These are phyloP conservation scores for Hypoxylon crocopeplum DNA, from an alignment of 495 filamentous ascomycete genomes.

Conservation along the genomic window DNA sequence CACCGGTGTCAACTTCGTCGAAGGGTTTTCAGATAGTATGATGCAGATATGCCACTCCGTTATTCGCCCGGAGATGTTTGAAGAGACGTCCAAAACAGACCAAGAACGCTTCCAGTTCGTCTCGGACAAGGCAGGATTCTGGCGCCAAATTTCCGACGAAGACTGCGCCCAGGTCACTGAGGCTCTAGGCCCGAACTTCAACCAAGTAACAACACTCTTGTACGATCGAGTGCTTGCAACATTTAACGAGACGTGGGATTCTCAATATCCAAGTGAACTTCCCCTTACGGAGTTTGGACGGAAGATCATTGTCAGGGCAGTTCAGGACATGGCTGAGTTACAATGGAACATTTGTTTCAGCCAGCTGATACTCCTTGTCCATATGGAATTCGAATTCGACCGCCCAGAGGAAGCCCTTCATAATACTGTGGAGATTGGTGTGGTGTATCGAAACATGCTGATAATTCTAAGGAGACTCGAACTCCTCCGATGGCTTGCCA, in stretches of 20 bases:
- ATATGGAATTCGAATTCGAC: conserved; percentile 80
- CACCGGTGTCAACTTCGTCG: conserved; percentile 66
- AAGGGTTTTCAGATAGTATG: conserved; percentile 67
- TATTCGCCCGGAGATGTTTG: conserved; percentile 72
- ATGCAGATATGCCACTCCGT: conserved; percentile 64
- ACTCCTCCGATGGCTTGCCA: conserved; percentile 81
- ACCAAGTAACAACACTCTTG: conserved; percentile 60
- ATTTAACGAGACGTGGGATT: conserved; percentile 41
- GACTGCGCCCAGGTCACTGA: conserved; percentile 62
- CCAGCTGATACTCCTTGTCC: conserved; percentile 80
- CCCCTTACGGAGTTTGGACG: conserved; percentile 74
- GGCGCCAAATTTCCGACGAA: conserved; percentile 75
- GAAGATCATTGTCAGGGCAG: conserved; percentile 72
- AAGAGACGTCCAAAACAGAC: conserved; percentile 68
- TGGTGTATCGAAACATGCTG: conserved; percentile 71
- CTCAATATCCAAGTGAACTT: conserved; percentile 45
- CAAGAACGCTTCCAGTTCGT: conserved; percentile 73
- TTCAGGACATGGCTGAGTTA: conserved; percentile 76
- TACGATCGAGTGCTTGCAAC: conserved; percentile 53
- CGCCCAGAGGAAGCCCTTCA: conserved; percentile 67
- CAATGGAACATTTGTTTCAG: conserved; percentile 75
- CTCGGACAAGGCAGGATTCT: conserved; percentile 74
- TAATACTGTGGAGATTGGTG: conserved; percentile 67
- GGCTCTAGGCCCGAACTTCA: conserved; percentile 62
- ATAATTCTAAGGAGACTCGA: conserved; percentile 73